phyloP scores from a whole-genome alignment of 352 stramenopile species.

The Phytophthora hybrid region DNA sequence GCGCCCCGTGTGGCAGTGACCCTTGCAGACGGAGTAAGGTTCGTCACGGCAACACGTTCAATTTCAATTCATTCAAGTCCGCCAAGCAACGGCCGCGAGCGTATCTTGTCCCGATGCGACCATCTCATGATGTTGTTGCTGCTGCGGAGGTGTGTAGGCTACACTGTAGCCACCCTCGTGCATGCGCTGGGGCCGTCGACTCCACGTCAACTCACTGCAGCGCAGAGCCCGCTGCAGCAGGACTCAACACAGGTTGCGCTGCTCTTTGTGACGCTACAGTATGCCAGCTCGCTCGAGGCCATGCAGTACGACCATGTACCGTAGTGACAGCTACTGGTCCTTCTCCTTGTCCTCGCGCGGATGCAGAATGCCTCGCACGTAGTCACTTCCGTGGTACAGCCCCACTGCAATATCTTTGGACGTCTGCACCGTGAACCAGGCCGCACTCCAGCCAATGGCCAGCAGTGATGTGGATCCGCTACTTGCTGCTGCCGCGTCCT shows the following conservation, averaged over 20 bases:
- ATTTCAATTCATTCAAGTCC: too few relatives aligned
- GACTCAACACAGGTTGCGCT: too few relatives aligned
- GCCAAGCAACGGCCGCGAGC: too few relatives aligned
- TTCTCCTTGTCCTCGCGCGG: slow-evolving; percentile 32
- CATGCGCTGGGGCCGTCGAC: neutral
- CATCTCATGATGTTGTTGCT: too few relatives aligned
- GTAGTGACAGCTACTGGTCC: slow-evolving; percentile 10
- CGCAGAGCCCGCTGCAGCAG: too few relatives aligned
- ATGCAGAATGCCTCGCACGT: slow-evolving; percentile 48
- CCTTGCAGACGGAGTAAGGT: too few relatives aligned
- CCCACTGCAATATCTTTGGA: slow-evolving; percentile 55
- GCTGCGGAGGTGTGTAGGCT: too few relatives aligned
- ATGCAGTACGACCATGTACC: too few relatives aligned
- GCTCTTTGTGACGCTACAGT: too few relatives aligned
- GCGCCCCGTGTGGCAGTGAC: too few relatives aligned
- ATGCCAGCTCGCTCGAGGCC: neutral
- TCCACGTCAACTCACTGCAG: neutral
- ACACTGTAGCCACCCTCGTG: neutral
- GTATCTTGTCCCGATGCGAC: too few relatives aligned
- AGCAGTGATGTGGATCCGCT: slow-evolving; percentile 34
- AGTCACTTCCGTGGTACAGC: slow-evolving; percentile 54
- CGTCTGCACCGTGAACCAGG: slow-evolving; percentile 56
- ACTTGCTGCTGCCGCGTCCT: neutral
- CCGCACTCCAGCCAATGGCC: slow-evolving; percentile 42
- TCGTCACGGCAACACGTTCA: too few relatives aligned